phyloP scores from a whole-genome alignment of 2,329 filamentous ascomycete genomes.

The Penicillium sp. region DNA sequence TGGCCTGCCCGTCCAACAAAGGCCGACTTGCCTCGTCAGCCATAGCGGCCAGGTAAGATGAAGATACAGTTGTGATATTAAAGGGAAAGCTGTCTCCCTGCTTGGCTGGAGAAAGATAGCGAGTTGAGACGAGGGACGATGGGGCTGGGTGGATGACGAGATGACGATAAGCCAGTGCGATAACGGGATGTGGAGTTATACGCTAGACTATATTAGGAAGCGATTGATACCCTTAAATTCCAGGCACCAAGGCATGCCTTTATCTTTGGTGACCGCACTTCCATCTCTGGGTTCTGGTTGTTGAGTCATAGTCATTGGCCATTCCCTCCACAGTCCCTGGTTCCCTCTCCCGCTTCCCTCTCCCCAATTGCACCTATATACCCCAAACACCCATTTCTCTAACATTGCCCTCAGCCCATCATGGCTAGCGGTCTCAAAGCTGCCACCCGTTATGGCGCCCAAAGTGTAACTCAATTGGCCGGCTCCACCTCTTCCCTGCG shows the following conservation, averaged over 20 bases:
- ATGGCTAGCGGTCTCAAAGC: slow-evolving; percentile 31
- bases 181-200: slow-evolving; percentile 23
- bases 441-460: slow-evolving; percentile 28
- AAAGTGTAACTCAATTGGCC: slow-evolving; percentile 30
- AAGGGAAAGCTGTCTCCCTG: background rate
- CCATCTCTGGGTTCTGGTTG: background rate
- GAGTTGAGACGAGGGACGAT: background rate
- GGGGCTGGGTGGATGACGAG: background rate
- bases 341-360: slow-evolving; percentile 2
- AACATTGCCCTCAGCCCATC: slow-evolving; percentile 13
- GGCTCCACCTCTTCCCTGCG: slow-evolving; percentile 25
- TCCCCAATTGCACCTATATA: slow-evolving; percentile 7
- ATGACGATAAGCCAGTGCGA: slow-evolving; percentile 23
- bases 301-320: slow-evolving; percentile 8
- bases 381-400: background rate
- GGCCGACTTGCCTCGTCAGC: slow-evolving; percentile 35
- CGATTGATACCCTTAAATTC: background rate
- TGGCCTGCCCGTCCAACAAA: slow-evolving; percentile 28
- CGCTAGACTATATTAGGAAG: slow-evolving; percentile 5
- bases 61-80: background rate
- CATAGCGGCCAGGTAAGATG: slow-evolving; percentile 25
- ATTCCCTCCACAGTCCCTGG: slow-evolving; percentile 6
- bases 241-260: slow-evolving; percentile 5
- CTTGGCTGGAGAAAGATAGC: background rate
- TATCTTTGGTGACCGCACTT: background rate